These are phyloP conservation scores for Rhodosporidiobolus sp. DNA, from an alignment of 768 basidiomycete species.

Conservation along the genomic window DNA sequence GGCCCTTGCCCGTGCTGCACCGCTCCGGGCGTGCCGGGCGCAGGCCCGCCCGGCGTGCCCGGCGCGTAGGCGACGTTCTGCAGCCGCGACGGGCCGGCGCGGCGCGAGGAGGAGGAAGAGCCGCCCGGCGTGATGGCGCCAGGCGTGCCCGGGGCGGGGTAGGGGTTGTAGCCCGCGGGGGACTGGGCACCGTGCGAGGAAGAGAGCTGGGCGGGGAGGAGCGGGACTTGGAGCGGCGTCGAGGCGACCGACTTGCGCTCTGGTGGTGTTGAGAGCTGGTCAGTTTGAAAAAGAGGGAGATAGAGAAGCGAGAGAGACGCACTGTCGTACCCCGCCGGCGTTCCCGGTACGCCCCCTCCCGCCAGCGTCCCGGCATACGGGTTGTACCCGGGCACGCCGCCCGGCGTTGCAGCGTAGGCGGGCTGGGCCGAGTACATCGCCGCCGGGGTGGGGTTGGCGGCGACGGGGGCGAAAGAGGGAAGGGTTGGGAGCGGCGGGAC, in stretches of 20 bases:
- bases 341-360: neutral
- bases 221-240: slow-evolving; percentile 15
- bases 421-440: slow-evolving; percentile 15
- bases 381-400: slow-evolving; percentile 8
- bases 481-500: slow-evolving; percentile 35
- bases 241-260: slow-evolving; percentile 27
- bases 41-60: neutral
- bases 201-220: slow-evolving; percentile 31
- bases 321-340: slow-evolving; percentile 27
- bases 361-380: slow-evolving; percentile 2
- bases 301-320: neutral
- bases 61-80: slow-evolving; percentile 33
- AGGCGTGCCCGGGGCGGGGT: neutral
- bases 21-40: neutral
- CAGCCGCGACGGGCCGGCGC: slow-evolving; percentile 29
- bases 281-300: neutral
- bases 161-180: slow-evolving; percentile 1
- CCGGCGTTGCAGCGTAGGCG: neutral
- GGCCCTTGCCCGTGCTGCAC: neutral
- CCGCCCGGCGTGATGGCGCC: slow-evolving; percentile 16
- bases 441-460: neutral
- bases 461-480: slow-evolving; percentile 32
- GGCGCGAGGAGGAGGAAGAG: neutral
- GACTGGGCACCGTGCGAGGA: neutral
- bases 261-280: neutral